A percentile compares a stretch with the other conserved stretches of the same genome.
phyloP scores from a whole-genome alignment of 2,329 filamentous ascomycete species.

The Plenodomus tracheiphilus region DNA sequence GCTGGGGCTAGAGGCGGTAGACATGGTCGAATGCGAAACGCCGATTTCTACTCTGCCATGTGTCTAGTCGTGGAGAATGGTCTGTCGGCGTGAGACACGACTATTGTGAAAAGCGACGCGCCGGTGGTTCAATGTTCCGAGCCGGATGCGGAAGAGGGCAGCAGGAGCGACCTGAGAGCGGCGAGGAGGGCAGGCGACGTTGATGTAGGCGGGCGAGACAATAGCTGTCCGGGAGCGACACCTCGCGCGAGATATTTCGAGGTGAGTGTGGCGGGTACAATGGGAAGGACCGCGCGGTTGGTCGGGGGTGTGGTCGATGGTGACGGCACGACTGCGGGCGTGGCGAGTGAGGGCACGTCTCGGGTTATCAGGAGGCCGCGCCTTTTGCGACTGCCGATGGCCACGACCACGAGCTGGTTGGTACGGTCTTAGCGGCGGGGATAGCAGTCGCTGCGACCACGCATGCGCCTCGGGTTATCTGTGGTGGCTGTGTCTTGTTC shows the following conservation, averaged over 20 bases:
- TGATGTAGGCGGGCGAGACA: neutral
- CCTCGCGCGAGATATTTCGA: slow-evolving; percentile 1
- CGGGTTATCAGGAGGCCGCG: slow-evolving; percentile 7
- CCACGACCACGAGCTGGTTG: slow-evolving; percentile 8
- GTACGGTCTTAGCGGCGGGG: slow-evolving; percentile 11
- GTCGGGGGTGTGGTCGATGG: slow-evolving; percentile 28
- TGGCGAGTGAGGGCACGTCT: slow-evolving; percentile 27
- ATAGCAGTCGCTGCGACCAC: slow-evolving; percentile 16
- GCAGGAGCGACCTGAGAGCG: neutral
- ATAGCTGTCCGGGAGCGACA: slow-evolving; percentile 1
- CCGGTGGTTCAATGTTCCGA: neutral
- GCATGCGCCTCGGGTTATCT: slow-evolving; percentile 25
- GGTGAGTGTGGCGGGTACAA: neutral
- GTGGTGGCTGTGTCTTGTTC: neutral
- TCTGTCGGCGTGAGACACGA: neutral
- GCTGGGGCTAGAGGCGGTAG: slow-evolving; percentile 7
- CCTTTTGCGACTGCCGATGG: slow-evolving; percentile 12
- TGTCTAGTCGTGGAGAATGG: slow-evolving; percentile 1
- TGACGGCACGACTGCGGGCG: slow-evolving; percentile 30
- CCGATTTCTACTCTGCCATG: slow-evolving; percentile 10
- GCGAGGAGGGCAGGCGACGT: neutral
- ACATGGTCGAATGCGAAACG: slow-evolving; percentile 9
- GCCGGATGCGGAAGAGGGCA: slow-evolving; percentile 10
- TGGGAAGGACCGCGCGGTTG: neutral
- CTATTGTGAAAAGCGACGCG: neutral